Evolutionary conservation across 1,284 basidiomycete species (phyloP).

Genomic region (Pascua sp.): DNA sequence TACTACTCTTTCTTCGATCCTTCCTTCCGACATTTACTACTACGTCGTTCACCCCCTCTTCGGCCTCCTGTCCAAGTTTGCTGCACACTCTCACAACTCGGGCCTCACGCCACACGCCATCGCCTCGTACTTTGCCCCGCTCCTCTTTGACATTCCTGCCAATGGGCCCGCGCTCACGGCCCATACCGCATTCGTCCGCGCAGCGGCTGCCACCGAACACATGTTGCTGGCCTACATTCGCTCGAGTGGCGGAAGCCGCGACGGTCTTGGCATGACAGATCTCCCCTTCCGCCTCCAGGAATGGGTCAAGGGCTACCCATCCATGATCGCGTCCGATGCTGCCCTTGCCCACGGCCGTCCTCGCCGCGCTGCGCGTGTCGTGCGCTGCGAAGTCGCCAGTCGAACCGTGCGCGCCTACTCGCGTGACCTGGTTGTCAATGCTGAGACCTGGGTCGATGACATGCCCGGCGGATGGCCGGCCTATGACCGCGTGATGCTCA

Average conservation of each 20-base stretch:
- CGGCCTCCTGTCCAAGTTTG: slow-evolving; percentile 69
- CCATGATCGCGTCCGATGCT: slow-evolving; percentile 56
- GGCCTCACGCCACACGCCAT: slow-evolving; percentile 79
- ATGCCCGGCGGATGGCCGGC: slow-evolving; percentile 31
- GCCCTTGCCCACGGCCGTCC: slow-evolving; percentile 53
- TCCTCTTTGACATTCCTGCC: slow-evolving; percentile 62
- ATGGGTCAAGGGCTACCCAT: slow-evolving; percentile 80
- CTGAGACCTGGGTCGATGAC: slow-evolving; percentile 64
- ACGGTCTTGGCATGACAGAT: slow-evolving; percentile 57
- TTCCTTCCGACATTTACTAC: slow-evolving; percentile 55
- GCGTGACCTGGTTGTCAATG: slow-evolving; percentile 68
- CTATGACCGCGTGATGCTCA: slow-evolving; percentile 39
- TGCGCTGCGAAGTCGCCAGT: slow-evolving; percentile 66
- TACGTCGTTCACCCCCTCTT: slow-evolving; percentile 65
- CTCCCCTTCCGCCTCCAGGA: slow-evolving; percentile 73
- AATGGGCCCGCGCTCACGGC: slow-evolving; percentile 66
- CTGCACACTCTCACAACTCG: slow-evolving; percentile 71
- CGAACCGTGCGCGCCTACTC: slow-evolving; percentile 78
- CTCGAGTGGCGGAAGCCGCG: slow-evolving; percentile 61
- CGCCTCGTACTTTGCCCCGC: slow-evolving; percentile 80
- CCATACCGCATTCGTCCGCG: slow-evolving; percentile 73
- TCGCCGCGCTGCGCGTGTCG: slow-evolving; percentile 66
- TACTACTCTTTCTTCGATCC: slow-evolving; percentile 53
- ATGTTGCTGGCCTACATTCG: slow-evolving; percentile 78
- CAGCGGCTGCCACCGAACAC: slow-evolving; percentile 81